Percentiles rank a stretch among this genome's conserved stretches.
phyloP scores from a whole-genome alignment of 345 rosid genomes.

The Acer yangbiense region DNA sequence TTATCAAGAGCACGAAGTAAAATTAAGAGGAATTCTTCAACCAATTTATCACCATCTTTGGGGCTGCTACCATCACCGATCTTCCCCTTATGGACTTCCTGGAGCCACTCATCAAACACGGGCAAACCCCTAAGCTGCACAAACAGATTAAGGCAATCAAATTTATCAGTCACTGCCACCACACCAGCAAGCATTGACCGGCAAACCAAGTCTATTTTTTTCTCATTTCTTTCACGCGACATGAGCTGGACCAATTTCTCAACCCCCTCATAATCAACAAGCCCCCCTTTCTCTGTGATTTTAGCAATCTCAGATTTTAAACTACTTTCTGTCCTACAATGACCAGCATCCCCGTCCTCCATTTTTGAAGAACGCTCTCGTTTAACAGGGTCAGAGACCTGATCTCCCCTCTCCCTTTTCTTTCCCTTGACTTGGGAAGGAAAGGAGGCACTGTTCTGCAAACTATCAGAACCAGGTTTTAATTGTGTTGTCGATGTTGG shows the following conservation, averaged over 20 bases:
- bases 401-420: conserved; percentile 86
- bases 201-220: conserved; percentile 64
- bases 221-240: conserved; percentile 65
- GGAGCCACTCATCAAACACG: conserved; percentile 95
- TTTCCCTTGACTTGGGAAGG: conserved; percentile 80
- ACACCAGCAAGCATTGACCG: conserved; percentile 72
- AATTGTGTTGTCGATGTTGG: conserved; percentile 71
- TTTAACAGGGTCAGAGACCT: conserved; percentile 61
- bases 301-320: conserved; percentile 68
- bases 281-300: conserved; percentile 74
- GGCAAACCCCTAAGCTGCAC: conserved; percentile 85
- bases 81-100: conserved; percentile 90
- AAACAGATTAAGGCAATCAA: conserved; percentile 74
- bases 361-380: conserved; percentile 57
- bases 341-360: conserved; percentile 63
- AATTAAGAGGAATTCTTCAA: conserved; percentile 73
- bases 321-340: conserved; percentile 47
- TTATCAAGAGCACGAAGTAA: conserved; percentile 89
- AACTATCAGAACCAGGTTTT: conserved; percentile 68
- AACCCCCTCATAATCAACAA: conserved; percentile 73
- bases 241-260: conserved; percentile 82
- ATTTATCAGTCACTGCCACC: conserved; percentile 75
- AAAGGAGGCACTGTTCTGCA: conserved; percentile 55
- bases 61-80: conserved; percentile 63
- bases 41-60: conserved; percentile 64